Conservation (phyloP, 2,329 filamentous ascomycete species). For the Ophiocordyceps polyrhachis-furcata region DNA sequence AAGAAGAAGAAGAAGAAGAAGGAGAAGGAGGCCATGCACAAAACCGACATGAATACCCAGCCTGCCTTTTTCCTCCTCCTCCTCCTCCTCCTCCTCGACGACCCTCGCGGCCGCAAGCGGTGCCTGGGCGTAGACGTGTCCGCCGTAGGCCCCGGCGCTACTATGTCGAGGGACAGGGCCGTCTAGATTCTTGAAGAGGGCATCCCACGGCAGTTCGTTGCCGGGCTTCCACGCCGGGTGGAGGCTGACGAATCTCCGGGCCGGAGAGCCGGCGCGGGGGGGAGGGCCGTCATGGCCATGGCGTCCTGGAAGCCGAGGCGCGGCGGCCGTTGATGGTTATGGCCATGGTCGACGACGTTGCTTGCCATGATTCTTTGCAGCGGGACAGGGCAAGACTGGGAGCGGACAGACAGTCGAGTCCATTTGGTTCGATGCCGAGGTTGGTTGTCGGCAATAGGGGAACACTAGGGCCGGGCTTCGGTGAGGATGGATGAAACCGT, state of each 20-base stretch:
- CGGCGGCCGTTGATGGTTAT: not conserved
- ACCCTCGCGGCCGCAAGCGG: slow-evolving; percentile 16
- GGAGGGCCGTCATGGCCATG: slow-evolving; percentile 10
- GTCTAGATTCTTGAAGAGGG: slow-evolving; percentile 3
- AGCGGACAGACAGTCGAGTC: no score
- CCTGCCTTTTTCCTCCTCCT: slow-evolving; percentile 9
- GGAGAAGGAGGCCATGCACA: not conserved
- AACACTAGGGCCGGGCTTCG: no score
- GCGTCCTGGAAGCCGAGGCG: slow-evolving; percentile 13
- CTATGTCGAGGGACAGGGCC: slow-evolving; percentile 4
- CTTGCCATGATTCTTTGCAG: no score
- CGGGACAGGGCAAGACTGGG: no score
- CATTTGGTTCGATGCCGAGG: no score
- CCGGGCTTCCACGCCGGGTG: slow-evolving; percentile 16
- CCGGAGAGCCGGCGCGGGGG: slow-evolving; percentile 1
- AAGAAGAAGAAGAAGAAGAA: not conserved
- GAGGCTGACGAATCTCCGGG: slow-evolving; percentile 12
- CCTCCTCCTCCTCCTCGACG: slow-evolving; percentile 13
- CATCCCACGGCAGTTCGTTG: slow-evolving; percentile 12
- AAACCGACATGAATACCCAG: slow-evolving; percentile 20
- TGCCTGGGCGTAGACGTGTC: slow-evolving; percentile 19
- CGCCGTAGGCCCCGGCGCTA: slow-evolving; percentile 14
- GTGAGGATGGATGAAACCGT: no score
- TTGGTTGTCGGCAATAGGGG: no score
- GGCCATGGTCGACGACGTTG: not conserved